A percentile compares a stretch with the other conserved stretches of the same genome.
Evolutionary conservation across 2,329 filamentous ascomycete genomes (phyloP).

Genomic region (Aspergillus calidoustus): DNA sequence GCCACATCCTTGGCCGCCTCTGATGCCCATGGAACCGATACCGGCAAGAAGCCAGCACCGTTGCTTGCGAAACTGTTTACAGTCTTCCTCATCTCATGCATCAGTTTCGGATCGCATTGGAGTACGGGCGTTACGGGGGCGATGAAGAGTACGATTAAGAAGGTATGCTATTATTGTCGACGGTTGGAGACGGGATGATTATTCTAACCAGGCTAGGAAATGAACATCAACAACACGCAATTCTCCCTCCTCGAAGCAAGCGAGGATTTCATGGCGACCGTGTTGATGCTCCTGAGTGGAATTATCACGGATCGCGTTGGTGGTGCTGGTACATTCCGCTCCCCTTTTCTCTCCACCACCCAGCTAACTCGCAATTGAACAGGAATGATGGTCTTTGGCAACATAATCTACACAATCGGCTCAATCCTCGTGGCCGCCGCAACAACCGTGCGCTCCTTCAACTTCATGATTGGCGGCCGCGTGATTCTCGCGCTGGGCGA

Average conservation of each 20-base stretch:
- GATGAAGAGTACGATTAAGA: constrained; percentile 66
- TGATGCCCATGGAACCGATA: too few relatives aligned
- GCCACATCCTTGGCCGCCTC: too few relatives aligned
- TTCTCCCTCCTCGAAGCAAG: constrained; percentile 64
- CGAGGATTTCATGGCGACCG: constrained; percentile 65
- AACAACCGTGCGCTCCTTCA: constrained; percentile 59
- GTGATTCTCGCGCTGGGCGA: constrained; percentile 64
- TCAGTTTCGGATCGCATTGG: constrained; percentile 66
- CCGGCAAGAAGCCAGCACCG: constrained; percentile 31
- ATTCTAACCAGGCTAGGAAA: constrained; percentile 38
- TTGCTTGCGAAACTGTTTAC: constrained; percentile 46
- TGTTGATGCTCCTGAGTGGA: constrained; percentile 60
- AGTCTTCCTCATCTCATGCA: constrained; percentile 50
- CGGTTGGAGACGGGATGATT: too few relatives aligned
- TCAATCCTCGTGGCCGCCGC: constrained; percentile 64
- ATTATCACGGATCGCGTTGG: constrained; percentile 63
- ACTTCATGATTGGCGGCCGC: constrained; percentile 64
- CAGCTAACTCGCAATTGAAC: neutral
- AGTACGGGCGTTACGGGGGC: constrained; percentile 64
- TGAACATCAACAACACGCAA: constrained; percentile 64
- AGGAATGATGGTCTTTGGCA: constrained; percentile 64
- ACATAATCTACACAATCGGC: constrained; percentile 62
- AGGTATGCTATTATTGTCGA: constrained; percentile 36
- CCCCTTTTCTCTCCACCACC: too few relatives aligned
- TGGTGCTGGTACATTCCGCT: constrained; percentile 51